Base-by-base conservation (phyloP, 805 yeast genomes). In the Saccharomycopsis fibuligera region DNA sequence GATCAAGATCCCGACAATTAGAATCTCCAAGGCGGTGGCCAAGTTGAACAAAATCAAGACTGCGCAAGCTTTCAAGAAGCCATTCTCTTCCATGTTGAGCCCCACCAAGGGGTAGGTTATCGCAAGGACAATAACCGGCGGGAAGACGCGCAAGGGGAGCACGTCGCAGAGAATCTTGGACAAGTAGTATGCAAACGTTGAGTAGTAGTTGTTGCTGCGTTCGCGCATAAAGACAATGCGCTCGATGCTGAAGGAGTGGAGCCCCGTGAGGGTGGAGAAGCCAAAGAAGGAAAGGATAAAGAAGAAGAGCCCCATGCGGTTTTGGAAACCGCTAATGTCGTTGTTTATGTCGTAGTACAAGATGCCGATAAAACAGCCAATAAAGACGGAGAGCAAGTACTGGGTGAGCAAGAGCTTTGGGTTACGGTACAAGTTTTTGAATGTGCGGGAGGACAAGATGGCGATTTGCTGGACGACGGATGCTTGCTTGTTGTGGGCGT, bases 251-350 rank as follows among this genome's bases (percentile, higher is more conserved):
- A 93, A 93, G 2, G 96, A 78, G 56, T 89, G 91, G 47, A 93
- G 69, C 0, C 97, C 95, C 0, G 98, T 91, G 59, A 93, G 73
- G 0, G 98, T 84, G 1, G 95, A 83, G 64, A 93, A 93, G 0
- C 99, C 99, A 69, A 93, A 90, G 59, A 90, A 76, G 2, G 98
- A 87, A 53, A 93, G 71, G 45, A 90, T 67, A 64, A 93, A 93
- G 70, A 93, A 91, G 66, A 93, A 93, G 51, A 93, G 70, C 0
- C 99, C 99, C 55, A 93, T 72, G 58, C 99, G 75, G 65, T 93
- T 93, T 64, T 93, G 99, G 71, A 93, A 93, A 0, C 99, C 99
- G 59, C 96, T 81, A 48, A 93, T 91, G 62, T 91, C 96, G 61
- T 88, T 85, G 37, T 81, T 70, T 23, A 91, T 81, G 59, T 88